These are phyloP conservation scores for Primulina tabacum DNA, from an alignment of 257 asterid genomes.

Conservation along the genomic window DNA sequence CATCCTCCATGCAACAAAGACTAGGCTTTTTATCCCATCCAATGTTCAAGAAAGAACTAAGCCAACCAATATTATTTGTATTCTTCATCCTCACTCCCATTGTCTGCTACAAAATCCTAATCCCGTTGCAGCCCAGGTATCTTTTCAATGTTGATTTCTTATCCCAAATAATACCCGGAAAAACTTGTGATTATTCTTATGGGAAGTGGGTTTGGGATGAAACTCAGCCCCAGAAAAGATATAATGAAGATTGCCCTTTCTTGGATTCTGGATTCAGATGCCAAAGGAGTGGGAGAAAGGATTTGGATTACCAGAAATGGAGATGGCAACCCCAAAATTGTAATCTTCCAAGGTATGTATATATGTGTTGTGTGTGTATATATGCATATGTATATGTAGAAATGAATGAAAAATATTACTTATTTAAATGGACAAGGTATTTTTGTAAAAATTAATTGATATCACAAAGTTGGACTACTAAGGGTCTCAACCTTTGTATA, in stretches of 20 bases:
- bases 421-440: too few relatives aligned
- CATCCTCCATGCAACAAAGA: conserved; percentile 48
- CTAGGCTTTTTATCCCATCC: conserved; percentile 34
- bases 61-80: conserved; percentile 32
- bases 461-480: too few relatives aligned
- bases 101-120: conserved; percentile 26
- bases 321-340: conserved; percentile 77
- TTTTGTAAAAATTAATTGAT: too few relatives aligned
- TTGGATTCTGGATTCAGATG: conserved; percentile 91
- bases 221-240: conserved; percentile 34
- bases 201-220: conserved; percentile 82
- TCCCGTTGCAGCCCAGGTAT: conserved; percentile 35
- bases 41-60: conserved; percentile 29
- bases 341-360: conserved; percentile 64
- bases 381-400: too few relatives aligned
- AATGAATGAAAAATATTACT: too few relatives aligned
- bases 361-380: too few relatives aligned
- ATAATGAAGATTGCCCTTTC: conserved; percentile 74
- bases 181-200: conserved; percentile 52
- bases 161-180: conserved; percentile 30
- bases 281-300: conserved; percentile 52
- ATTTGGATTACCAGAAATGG: conserved; percentile 66
- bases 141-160: conserved; percentile 37
- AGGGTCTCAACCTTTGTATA: too few relatives aligned
- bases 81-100: conserved; percentile 38